Percentiles rank a stretch among this genome's conserved stretches.
These are phyloP conservation scores for Crithidia acanthocephali DNA, from an alignment of 208 protist genomes.

Conservation along the genomic window DNA sequence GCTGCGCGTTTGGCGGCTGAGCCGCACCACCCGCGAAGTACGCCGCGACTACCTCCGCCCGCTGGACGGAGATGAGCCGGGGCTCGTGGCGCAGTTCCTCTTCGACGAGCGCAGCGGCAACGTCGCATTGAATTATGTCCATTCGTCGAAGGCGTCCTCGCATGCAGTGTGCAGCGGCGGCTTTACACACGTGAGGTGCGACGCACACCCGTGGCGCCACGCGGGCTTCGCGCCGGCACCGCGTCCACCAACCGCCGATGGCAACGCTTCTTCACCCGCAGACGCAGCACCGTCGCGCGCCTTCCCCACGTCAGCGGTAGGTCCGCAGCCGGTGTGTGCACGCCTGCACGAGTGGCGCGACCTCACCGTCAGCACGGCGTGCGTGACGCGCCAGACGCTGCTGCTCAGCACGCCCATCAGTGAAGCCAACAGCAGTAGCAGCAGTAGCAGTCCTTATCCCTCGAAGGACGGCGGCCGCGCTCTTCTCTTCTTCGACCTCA, in stretches of 20 bases:
- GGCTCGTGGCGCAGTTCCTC: constrained; percentile 75
- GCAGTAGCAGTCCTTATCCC: constrained; percentile 30
- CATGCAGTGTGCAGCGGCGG: constrained; percentile 59
- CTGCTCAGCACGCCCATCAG: constrained; percentile 35
- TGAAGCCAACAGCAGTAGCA: too few relatives aligned
- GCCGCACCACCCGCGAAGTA: constrained; percentile 66
- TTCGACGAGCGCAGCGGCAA: constrained; percentile 90
- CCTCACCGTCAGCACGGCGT: constrained; percentile 37
- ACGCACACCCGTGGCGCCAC: constrained; percentile 42
- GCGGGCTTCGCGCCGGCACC: constrained; percentile 16
- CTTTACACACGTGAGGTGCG: constrained; percentile 54
- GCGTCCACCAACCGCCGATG: too few relatives aligned
- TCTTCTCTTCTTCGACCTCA: constrained; percentile 51
- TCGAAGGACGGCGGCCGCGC: constrained; percentile 36
- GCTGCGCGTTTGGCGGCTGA: constrained; percentile 80
- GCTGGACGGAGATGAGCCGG: constrained; percentile 72
- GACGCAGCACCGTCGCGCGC: too few relatives aligned
- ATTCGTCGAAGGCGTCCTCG: constrained; percentile 39
- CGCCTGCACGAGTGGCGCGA: constrained; percentile 54
- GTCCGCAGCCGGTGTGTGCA: constrained; percentile 16
- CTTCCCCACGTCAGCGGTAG: too few relatives aligned
- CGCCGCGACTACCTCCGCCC: constrained; percentile 72
- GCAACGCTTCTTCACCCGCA: constrained; percentile 8
- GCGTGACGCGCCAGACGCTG: constrained; percentile 30
- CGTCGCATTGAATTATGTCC: constrained; percentile 80